Evolutionary conservation across 495 filamentous ascomycete species (phyloP).

Genomic region (Lindgomyces ingoldianus): DNA sequence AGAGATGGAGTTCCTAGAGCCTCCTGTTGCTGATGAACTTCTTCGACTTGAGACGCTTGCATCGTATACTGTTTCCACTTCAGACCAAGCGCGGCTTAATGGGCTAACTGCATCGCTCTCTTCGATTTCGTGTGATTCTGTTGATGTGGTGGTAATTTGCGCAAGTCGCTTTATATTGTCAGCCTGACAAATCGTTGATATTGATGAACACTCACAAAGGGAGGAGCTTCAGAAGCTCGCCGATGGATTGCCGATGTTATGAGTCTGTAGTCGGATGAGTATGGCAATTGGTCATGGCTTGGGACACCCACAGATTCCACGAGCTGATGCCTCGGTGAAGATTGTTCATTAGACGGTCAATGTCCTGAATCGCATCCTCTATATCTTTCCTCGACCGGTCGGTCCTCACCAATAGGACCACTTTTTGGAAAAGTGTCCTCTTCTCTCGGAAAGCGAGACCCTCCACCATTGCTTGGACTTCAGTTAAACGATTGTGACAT

Average conservation of each 20-base stretch:
- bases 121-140: neutral
- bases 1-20: neutral
- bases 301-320: slow-evolving; percentile 1
- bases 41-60: neutral
- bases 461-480: neutral
- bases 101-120: neutral
- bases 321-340: neutral
- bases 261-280: too few species aligned
- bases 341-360: neutral
- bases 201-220: too few species aligned
- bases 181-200: too few species aligned
- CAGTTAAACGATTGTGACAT: neutral
- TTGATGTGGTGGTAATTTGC: too few species aligned
- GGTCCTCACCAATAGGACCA: neutral
- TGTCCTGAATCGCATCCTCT: slow-evolving; percentile 5
- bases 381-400: neutral
- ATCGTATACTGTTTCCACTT: neutral
- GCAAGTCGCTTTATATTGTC: too few species aligned
- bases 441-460: neutral
- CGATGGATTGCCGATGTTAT: too few species aligned
- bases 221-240: neutral
- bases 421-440: slow-evolving; percentile 5
- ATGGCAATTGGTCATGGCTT: too few species aligned
- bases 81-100: neutral
- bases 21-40: neutral